Evolutionary conservation across 345 rosid genomes (phyloP).

Genomic region (Abelmoschus esculentus): DNA sequence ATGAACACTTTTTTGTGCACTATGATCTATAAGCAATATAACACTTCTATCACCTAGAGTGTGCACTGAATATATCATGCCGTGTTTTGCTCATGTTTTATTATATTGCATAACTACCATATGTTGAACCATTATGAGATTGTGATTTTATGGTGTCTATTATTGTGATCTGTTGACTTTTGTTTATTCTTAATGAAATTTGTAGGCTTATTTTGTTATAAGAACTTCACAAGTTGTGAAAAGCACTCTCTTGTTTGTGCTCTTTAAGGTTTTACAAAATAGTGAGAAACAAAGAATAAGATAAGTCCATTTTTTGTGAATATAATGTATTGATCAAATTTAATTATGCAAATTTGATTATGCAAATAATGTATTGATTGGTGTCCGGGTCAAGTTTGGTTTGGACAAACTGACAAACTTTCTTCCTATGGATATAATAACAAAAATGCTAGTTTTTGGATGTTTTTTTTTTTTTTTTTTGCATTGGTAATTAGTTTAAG

Average conservation of each 20-base stretch:
- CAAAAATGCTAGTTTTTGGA: background rate
- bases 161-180: background rate
- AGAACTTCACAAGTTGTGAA: background rate
- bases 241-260: background rate
- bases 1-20: background rate
- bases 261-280: background rate
- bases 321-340: background rate
- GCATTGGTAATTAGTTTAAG: constrained; percentile 1
- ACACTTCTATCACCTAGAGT: background rate
- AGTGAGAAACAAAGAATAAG: background rate
- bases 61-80: background rate
- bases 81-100: background rate
- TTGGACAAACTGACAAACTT: background rate
- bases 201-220: background rate
- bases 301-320: background rate
- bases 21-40: background rate
- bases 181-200: background rate
- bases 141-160: background rate
- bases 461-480: too few species aligned
- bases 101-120: background rate
- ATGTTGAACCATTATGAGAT: background rate
- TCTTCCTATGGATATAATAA: background rate
- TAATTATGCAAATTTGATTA: background rate
- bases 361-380: too few species aligned
- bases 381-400: background rate